Conservation (phyloP, 2,329 filamentous ascomycete species). For the Trichoderma sp. region DNA sequence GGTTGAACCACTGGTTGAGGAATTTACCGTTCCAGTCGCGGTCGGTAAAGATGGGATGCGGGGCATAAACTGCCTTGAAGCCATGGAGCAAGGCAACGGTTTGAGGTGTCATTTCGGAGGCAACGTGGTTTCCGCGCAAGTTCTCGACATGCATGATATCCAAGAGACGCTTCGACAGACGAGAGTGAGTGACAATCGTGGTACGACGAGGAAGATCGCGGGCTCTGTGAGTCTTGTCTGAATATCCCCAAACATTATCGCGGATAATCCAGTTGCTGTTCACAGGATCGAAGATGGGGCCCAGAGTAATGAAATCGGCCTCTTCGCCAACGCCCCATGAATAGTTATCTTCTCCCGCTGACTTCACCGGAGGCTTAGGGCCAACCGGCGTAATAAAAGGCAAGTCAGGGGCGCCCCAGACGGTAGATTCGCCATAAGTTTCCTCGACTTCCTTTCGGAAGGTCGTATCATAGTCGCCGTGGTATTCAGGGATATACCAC, state of each 20-base stretch:
- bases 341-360: conserved; percentile 65
- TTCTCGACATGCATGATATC: conserved; percentile 79
- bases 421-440: conserved; percentile 51
- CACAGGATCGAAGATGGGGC: conserved; percentile 76
- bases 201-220: conserved; percentile 67
- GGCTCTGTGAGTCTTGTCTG: conserved; percentile 49
- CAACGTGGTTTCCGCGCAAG: conserved; percentile 71
- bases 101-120: conserved; percentile 78
- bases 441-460: conserved; percentile 66
- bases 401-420: conserved; percentile 68
- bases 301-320: conserved; percentile 71
- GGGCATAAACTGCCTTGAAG: conserved; percentile 75
- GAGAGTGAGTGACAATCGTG: conserved; percentile 76
- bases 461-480: conserved; percentile 66
- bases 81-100: conserved; percentile 75
- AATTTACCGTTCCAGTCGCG: conserved; percentile 64
- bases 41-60: conserved; percentile 79
- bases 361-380: conserved; percentile 61
- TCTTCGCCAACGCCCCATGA: conserved; percentile 76
- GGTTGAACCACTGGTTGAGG: conserved; percentile 61
- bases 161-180: conserved; percentile 70
- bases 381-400: conserved; percentile 64
- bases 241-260: conserved; percentile 69
- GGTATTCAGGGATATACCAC: conserved; percentile 69
- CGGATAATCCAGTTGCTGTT: conserved; percentile 73